Percentiles rank a stretch among this genome's conserved stretches.
These are phyloP conservation scores for Tripidium arundinaceum DNA, from an alignment of 202 grass and related monocot genomes.

Conservation along the genomic window DNA sequence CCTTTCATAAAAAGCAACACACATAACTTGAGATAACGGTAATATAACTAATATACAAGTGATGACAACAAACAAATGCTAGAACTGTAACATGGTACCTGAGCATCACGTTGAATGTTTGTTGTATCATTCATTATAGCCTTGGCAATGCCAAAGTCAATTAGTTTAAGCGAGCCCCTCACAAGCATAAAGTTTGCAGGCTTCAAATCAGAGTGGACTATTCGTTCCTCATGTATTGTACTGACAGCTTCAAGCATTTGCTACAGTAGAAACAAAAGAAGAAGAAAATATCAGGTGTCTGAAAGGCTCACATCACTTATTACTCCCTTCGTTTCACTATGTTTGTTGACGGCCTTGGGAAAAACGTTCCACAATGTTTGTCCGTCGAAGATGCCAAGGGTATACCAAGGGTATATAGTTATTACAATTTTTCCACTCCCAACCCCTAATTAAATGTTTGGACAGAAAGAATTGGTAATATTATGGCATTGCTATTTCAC, in stretches of 20 bases:
- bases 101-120: slow-evolving; percentile 91
- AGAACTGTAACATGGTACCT: slow-evolving; percentile 45
- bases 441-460: background rate
- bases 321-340: background rate
- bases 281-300: background rate
- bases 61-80: slow-evolving; percentile 3
- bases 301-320: background rate
- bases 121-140: slow-evolving; percentile 96
- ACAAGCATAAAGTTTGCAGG: slow-evolving; percentile 92
- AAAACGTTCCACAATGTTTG: background rate
- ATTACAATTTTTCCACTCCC: background rate
- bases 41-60: slow-evolving; percentile 19
- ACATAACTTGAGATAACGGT: background rate
- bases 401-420: too few relatives aligned
- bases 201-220: slow-evolving; percentile 96
- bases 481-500: background rate
- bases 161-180: slow-evolving; percentile 72
- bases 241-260: slow-evolving; percentile 99
- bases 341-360: background rate
- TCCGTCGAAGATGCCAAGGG: background rate
- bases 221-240: slow-evolving; percentile 88
- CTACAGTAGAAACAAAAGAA: slow-evolving; percentile 42
- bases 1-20: background rate
- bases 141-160: slow-evolving; percentile 97
- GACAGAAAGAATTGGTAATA: background rate